These are phyloP conservation scores for Neolentinus lepideus DNA, from an alignment of 1,284 basidiomycete genomes.

Conservation along the genomic window DNA sequence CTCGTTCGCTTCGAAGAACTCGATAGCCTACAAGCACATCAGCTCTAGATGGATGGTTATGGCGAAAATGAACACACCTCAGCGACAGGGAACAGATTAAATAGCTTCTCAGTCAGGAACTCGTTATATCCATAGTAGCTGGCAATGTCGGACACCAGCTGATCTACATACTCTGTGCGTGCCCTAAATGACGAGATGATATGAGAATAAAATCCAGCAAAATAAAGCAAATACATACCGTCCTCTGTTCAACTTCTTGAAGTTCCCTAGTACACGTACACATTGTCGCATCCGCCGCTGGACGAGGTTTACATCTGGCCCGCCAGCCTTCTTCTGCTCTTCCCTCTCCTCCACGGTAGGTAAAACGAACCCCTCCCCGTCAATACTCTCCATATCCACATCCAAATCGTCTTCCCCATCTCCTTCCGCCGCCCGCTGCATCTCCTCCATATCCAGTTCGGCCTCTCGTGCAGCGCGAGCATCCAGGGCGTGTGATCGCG, in stretches of 20 bases:
- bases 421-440: conserved; percentile 46
- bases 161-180: conserved; percentile 85
- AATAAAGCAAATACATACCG: conserved; percentile 41
- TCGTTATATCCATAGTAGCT: conserved; percentile 98
- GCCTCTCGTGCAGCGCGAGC: conserved; percentile 59
- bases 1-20: conserved; percentile 99
- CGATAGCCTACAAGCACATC: conserved; percentile 66
- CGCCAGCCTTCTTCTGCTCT: conserved; percentile 66
- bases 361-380: conserved; percentile 60
- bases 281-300: conserved; percentile 88
- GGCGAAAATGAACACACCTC: conserved; percentile 62
- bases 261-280: conserved; percentile 75
- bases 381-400: conserved; percentile 50
- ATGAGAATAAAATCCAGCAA: conserved; percentile 7
- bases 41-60: conserved; percentile 6
- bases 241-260: conserved; percentile 64
- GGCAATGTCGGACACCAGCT: conserved; percentile 83
- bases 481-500: conserved; percentile 67
- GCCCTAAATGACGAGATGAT: conserved; percentile 40
- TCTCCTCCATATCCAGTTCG: conserved; percentile 59
- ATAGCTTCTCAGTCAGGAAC: conserved; percentile 91
- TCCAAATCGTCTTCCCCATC: conserved; percentile 48
- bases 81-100: conserved; percentile 87
- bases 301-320: conserved; percentile 76
- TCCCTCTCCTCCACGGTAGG: conserved; percentile 81